Evolutionary conservation across 257 asterid species (phyloP).

Genomic region (Lavandula angustifolia): DNA sequence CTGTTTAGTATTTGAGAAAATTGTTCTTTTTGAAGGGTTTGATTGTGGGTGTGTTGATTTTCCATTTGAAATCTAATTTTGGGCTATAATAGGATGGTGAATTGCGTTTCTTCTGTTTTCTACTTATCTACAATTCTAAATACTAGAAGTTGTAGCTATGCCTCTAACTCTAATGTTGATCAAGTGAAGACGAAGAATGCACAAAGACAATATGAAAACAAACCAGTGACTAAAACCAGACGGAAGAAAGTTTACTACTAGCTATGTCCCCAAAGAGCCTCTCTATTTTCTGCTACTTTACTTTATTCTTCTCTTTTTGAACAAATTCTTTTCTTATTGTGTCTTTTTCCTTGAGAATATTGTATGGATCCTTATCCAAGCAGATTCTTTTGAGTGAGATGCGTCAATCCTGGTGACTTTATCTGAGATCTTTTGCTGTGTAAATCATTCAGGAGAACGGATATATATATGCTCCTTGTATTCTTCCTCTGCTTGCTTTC

Average conservation of each 20-base stretch:
- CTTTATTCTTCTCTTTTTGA: background rate
- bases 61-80: background rate
- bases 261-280: conserved; percentile 93
- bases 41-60: background rate
- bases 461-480: no score
- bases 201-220: conserved; percentile 47
- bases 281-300: conserved; percentile 11
- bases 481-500: no score
- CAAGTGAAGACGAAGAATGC: conserved; percentile 65
- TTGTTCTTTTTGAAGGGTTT: background rate
- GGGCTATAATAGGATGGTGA: background rate
- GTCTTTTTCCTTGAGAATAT: conserved; percentile 51
- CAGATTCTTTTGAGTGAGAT: conserved; percentile 97
- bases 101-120: background rate
- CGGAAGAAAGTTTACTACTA: conserved; percentile 77
- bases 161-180: conserved; percentile 41
- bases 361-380: conserved; percentile 76
- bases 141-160: background rate
- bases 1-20: no score
- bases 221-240: conserved; percentile 61
- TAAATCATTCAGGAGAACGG: no score
- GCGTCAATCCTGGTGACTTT: conserved; percentile 90
- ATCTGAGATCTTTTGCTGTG: conserved; percentile 9
- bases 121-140: background rate
- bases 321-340: conserved; percentile 18